These are phyloP conservation scores for Geum urbanum DNA, from an alignment of 306 rosid species.

Conservation along the genomic window DNA sequence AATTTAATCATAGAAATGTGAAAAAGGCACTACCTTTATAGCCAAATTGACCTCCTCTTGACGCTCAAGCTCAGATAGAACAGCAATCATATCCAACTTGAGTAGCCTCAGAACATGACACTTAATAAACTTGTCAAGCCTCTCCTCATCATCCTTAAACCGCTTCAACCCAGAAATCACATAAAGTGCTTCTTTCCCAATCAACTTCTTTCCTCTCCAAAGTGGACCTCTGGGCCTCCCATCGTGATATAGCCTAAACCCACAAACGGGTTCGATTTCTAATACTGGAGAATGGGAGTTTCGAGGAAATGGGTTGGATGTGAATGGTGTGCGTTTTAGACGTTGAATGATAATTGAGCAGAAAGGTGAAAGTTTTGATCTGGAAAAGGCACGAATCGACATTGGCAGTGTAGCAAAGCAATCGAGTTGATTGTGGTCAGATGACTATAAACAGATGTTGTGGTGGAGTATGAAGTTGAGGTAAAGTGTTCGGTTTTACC, in stretches of 20 bases:
- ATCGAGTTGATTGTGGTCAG: not conserved
- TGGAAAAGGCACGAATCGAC: conserved; percentile 51
- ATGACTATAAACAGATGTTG: not conserved
- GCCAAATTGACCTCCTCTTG: conserved; percentile 86
- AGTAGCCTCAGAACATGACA: conserved; percentile 63
- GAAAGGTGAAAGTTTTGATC: conserved; percentile 30
- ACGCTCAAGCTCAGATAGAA: conserved; percentile 85
- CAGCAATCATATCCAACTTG: conserved; percentile 80
- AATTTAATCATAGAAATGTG: not conserved
- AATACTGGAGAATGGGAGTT: conserved; percentile 12
- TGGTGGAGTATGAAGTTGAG: not conserved
- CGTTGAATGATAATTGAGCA: conserved; percentile 26
- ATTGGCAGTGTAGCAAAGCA: conserved; percentile 20
- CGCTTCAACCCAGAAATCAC: conserved; percentile 71
- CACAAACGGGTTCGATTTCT: conserved; percentile 22
- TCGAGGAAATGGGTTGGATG: conserved; percentile 12
- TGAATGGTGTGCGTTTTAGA: conserved; percentile 22
- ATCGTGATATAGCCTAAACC: conserved; percentile 66
- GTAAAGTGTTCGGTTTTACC: not conserved
- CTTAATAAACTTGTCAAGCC: conserved; percentile 62
- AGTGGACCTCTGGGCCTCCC: conserved; percentile 98
- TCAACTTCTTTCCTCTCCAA: conserved; percentile 86
- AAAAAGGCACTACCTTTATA: conserved; percentile 42
- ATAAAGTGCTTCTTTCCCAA: conserved; percentile 83
- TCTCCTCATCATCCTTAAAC: conserved; percentile 70